These are phyloP conservation scores for Dovyalis caffra DNA, from an alignment of 345 rosid genomes.

Conservation along the genomic window DNA sequence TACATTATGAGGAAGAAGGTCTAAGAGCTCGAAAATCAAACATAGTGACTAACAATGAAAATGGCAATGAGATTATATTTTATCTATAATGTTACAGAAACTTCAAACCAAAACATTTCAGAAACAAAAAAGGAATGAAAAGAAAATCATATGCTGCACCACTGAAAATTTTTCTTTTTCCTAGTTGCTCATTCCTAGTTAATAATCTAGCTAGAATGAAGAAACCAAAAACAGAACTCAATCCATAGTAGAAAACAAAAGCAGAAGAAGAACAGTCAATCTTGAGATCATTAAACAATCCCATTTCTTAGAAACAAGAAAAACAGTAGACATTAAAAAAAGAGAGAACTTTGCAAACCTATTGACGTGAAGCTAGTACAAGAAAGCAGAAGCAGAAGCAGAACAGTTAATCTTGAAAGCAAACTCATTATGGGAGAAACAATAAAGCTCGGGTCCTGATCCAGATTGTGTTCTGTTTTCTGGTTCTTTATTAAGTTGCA, in stretches of 20 bases:
- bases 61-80: neutral
- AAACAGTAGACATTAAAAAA: no score
- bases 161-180: neutral
- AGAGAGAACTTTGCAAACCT: slow-evolving; percentile 47
- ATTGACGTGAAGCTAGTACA: slow-evolving; percentile 41
- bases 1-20: neutral
- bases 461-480: neutral
- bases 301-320: no score
- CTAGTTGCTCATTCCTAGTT: neutral
- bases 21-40: neutral
- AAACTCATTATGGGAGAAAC: slow-evolving; percentile 23
- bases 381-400: slow-evolving; percentile 41
- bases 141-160: no score
- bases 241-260: neutral
- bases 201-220: neutral
- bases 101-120: neutral
- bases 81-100: neutral
- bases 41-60: neutral
- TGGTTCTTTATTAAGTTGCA: no score
- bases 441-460: slow-evolving; percentile 20
- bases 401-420: slow-evolving; percentile 27
- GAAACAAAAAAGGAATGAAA: no score
- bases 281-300: no score
- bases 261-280: no score
- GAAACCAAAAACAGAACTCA: neutral